Conservation (phyloP, 139 green algal species). For the Volvox africanus region DNA sequence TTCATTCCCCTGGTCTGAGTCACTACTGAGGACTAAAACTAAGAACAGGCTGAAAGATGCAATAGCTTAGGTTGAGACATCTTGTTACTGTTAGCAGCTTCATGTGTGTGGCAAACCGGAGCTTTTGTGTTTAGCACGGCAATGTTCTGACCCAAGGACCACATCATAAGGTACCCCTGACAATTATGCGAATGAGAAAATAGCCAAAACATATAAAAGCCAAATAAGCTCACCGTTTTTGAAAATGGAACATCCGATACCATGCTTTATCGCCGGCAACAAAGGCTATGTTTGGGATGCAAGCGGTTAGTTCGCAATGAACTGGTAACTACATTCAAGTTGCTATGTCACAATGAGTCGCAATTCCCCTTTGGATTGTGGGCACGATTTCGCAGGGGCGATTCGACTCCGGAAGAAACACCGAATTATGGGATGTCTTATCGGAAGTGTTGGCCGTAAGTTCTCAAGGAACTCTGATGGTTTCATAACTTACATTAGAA, state of each 20-base stretch:
- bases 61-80: background rate
- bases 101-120: background rate
- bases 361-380: too few relatives aligned
- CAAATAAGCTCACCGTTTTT: too few relatives aligned
- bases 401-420: constrained; percentile 46
- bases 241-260: constrained; percentile 6
- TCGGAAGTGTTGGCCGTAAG: constrained; percentile 52
- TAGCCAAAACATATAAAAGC: too few relatives aligned
- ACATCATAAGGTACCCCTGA: background rate
- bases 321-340: too few relatives aligned
- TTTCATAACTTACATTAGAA: background rate
- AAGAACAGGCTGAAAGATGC: background rate
- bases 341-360: too few relatives aligned
- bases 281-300: constrained; percentile 52
- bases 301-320: background rate
- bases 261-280: constrained; percentile 23
- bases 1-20: constrained; percentile 10
- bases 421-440: constrained; percentile 43
- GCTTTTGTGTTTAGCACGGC: background rate
- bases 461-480: background rate
- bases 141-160: constrained; percentile 5
- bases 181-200: too few relatives aligned
- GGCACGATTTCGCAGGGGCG: constrained; percentile 32
- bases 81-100: background rate
- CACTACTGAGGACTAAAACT: background rate